Conservation (phyloP, 2,329 filamentous ascomycete species). For the Volutella citrinella region DNA sequence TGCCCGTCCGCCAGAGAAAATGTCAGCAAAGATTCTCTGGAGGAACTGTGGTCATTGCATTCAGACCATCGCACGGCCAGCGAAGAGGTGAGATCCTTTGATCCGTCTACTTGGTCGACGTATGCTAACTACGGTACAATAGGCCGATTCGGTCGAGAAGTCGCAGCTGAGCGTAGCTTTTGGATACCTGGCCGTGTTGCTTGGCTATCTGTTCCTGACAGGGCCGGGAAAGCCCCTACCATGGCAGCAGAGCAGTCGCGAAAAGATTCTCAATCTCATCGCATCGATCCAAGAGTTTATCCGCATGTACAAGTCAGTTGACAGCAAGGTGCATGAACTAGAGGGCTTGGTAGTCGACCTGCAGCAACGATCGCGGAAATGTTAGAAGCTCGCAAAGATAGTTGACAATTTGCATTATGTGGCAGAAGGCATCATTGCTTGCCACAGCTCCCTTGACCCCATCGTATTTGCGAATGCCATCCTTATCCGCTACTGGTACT, state of each 20-base stretch:
- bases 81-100: slow-evolving; percentile 58
- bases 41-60: slow-evolving; percentile 63
- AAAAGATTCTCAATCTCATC: slow-evolving; percentile 44
- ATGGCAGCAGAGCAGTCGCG: slow-evolving; percentile 38
- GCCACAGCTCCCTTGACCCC: too few species aligned
- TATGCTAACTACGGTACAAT: too few species aligned
- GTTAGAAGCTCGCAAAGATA: too few species aligned
- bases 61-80: slow-evolving; percentile 63
- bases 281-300: slow-evolving; percentile 56
- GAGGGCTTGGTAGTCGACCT: slow-evolving; percentile 38
- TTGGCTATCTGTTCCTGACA: slow-evolving; percentile 74
- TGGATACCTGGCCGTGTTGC: slow-evolving; percentile 79
- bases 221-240: slow-evolving; percentile 43
- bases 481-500: too few species aligned
- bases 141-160: slow-evolving; percentile 72
- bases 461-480: too few species aligned
- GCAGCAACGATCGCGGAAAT: slow-evolving; percentile 19
- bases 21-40: slow-evolving; percentile 42
- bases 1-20: slow-evolving; percentile 58
- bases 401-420: too few species aligned
- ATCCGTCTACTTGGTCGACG: too few species aligned
- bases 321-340: slow-evolving; percentile 40
- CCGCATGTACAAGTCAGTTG: slow-evolving; percentile 47
- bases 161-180: slow-evolving; percentile 78
- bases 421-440: too few species aligned